Base-by-base conservation (phyloP, 2,329 filamentous ascomycete species). In the Colletotrichum trifolii region DNA sequence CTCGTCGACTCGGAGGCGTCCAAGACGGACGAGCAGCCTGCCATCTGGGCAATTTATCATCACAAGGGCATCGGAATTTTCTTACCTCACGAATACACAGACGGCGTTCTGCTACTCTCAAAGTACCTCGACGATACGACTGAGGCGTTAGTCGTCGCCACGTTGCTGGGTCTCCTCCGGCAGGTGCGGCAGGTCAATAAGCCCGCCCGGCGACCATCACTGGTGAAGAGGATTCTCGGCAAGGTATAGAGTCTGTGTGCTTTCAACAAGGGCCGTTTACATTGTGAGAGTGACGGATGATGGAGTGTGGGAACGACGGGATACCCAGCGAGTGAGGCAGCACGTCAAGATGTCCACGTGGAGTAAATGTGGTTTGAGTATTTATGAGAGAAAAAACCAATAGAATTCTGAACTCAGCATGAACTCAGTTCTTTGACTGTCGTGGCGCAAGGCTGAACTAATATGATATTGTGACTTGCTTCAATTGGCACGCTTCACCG, bases 11-110 rank as follows among this genome's bases (percentile, higher is more conserved):
- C 40, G 7, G 35, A 40, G 8, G 46, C 11, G 7, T 42, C n/a
- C 1, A 5, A 12, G 11, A 42, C 13, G 12, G 13, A 38, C 13
- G 50, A 9, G 3, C 42, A 58, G 17, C 56, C 60, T 0, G 38
- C 46, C 5, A 35, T 69, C n/a, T 50, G 61, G 10, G 68, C 64
- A 15, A 53, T 69, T 17, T 69, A 69, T n/a, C 67, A 69, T 42
- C 68, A 69, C 40, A 47, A 57, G 2, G 68, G 68, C 2, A 53
- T 68, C 35, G 52, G 54, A 2, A 47, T 66, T 36, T 13, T 12
- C 6, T 54, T 66, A 5, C 67, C 68, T 0, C 25, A 45, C 2
- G 67, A 69, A 2, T 61, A 66, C 42, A 67, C 64, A 46, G 67
- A 69, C 38, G 68, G 68, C 1, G 59, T 69, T 0, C 11, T 69